phyloP scores from a whole-genome alignment of 192 early-diverging fungal genomes.

The Coemansia brasiliensis region DNA sequence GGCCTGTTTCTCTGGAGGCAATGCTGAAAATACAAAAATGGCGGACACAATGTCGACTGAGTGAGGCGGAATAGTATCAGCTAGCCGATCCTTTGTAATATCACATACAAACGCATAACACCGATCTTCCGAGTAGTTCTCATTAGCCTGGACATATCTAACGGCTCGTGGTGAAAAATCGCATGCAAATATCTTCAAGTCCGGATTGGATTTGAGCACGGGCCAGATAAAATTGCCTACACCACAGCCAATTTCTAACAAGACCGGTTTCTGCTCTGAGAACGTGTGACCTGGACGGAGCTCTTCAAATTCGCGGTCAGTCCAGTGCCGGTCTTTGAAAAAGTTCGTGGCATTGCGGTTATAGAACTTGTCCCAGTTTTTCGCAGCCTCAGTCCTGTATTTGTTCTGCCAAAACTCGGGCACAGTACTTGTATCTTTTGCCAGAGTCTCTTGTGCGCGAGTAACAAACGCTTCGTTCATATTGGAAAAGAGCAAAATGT shows the following conservation, averaged over 20 bases:
- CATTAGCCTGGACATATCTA: constrained; percentile 82
- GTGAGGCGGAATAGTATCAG: constrained; percentile 70
- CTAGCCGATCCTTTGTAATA: constrained; percentile 72
- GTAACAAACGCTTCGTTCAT: constrained; percentile 59
- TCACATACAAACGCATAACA: constrained; percentile 96
- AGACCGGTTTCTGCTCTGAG: constrained; percentile 22
- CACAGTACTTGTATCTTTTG: constrained; percentile 63
- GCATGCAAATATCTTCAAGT: constrained; percentile 87
- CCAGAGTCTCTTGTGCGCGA: constrained; percentile 59
- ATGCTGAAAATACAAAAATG: constrained; percentile 94
- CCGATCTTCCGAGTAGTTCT: constrained; percentile 66
- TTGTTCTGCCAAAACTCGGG: constrained; percentile 77
- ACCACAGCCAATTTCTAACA: constrained; percentile 97
- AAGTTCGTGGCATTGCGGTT: constrained; percentile 84
- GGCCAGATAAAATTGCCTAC: constrained; percentile 97
- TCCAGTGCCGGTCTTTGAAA: constrained; percentile 98
- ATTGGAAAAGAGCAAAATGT: background rate
- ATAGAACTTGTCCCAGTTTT: constrained; percentile 84
- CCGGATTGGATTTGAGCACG: constrained; percentile 75
- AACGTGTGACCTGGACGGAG: constrained; percentile 54
- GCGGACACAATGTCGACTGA: constrained; percentile 89
- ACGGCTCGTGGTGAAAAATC: constrained; percentile 92
- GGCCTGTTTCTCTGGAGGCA: constrained; percentile 83
- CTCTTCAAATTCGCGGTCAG: constrained; percentile 91
- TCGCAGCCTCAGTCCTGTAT: constrained; percentile 75